These are phyloP conservation scores for Solanum chiquidenum DNA, from an alignment of 257 asterid genomes.

Conservation along the genomic window DNA sequence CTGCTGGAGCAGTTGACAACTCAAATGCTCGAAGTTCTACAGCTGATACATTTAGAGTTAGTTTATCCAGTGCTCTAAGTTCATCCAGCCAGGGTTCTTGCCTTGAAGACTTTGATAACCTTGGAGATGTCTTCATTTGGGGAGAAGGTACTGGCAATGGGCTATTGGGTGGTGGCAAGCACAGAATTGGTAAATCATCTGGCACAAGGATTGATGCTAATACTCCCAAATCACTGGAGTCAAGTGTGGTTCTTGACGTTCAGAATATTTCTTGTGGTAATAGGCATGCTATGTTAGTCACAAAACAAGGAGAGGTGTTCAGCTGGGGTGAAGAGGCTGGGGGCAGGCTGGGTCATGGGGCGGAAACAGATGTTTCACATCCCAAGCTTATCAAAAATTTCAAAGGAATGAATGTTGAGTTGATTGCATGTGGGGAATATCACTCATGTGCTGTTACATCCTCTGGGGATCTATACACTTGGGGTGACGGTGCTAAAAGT, in stretches of 20 bases:
- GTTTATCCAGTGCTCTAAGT: conserved; percentile 85
- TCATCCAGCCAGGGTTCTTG: conserved; percentile 89
- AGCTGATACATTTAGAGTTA: conserved; percentile 49
- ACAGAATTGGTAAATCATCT: conserved; percentile 12
- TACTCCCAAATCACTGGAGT: conserved; percentile 62
- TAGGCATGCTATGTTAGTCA: conserved; percentile 61
- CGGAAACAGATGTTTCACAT: conserved; percentile 42
- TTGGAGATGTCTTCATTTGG: conserved; percentile 87
- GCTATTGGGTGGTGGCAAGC: conserved; percentile 51
- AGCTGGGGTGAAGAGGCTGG: conserved; percentile 89
- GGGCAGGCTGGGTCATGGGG: conserved; percentile 87
- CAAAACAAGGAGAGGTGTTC: conserved; percentile 71
- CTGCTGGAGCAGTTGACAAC: conserved; percentile 32
- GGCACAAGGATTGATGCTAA: conserved; percentile 30
- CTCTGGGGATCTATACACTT: conserved; percentile 78
- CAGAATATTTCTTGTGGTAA: conserved; percentile 56
- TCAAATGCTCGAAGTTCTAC: conserved; percentile 43
- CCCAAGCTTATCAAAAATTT: conserved; percentile 59
- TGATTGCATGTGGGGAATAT: conserved; percentile 65
- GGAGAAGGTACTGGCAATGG: conserved; percentile 75
- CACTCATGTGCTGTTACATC: conserved; percentile 76
- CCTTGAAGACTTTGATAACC: conserved; percentile 59
- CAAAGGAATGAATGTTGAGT: conserved; percentile 43
- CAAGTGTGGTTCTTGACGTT: conserved; percentile 61
- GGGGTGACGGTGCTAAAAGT: conserved; percentile 61